Conservation (phyloP, 805 yeast genomes). For the Citeromyces matritensis region DNA sequence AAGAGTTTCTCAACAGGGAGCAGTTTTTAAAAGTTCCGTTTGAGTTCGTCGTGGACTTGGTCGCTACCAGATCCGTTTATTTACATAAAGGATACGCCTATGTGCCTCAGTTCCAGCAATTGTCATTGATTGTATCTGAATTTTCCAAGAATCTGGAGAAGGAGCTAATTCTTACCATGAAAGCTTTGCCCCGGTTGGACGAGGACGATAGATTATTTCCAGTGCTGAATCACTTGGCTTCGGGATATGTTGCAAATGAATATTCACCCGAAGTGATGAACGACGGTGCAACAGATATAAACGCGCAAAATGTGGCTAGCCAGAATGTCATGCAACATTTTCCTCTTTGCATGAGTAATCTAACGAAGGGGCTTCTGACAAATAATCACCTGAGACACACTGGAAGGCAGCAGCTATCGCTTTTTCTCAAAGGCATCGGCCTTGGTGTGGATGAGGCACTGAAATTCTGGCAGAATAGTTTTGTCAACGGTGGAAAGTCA, state of each 20-base stretch:
- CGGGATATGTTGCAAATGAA: conserved; percentile 49
- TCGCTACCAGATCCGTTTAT: conserved; percentile 58
- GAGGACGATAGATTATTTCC: conserved; percentile 88
- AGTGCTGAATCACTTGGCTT: conserved; percentile 61
- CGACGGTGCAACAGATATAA: conserved; percentile 28
- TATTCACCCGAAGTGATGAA: conserved; percentile 11
- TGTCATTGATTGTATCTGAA: conserved; percentile 54
- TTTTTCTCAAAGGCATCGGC: conserved; percentile 85
- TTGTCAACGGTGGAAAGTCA: conserved; percentile 32
- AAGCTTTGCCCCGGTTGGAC: conserved; percentile 68
- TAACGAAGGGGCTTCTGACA: conserved; percentile 44
- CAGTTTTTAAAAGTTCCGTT: conserved; percentile 75
- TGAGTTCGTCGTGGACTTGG: conserved; percentile 67
- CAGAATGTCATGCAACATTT: conserved; percentile 43
- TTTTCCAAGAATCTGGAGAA: conserved; percentile 35
- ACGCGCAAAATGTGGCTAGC: conserved; percentile 42
- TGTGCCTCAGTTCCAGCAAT: conserved; percentile 71
- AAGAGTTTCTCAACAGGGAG: conserved; percentile 47
- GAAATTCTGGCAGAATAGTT: conserved; percentile 68
- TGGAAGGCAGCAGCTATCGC: conserved; percentile 75
- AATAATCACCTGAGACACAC: conserved; percentile 66
- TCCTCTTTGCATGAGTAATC: conserved; percentile 68
- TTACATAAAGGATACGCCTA: conserved; percentile 63
- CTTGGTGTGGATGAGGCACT: conserved; percentile 77
- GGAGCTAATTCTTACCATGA: conserved; percentile 53